A percentile compares a stretch with the other conserved stretches of the same genome.
These are phyloP conservation scores for Bathelium albidoporum DNA, from an alignment of 495 filamentous ascomycete species.

Conservation along the genomic window DNA sequence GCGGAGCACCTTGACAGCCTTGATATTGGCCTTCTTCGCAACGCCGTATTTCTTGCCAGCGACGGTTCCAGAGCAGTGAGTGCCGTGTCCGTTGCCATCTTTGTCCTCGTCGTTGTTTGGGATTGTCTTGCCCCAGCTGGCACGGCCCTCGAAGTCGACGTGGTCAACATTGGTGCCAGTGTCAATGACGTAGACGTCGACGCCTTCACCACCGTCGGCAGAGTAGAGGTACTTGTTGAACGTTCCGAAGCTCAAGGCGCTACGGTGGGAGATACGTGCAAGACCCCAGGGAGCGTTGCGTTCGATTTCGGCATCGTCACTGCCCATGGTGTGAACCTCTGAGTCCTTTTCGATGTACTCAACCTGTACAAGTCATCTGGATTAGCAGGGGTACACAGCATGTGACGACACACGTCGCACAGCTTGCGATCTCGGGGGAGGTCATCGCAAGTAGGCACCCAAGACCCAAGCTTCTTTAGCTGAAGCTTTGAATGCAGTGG, in stretches of 20 bases:
- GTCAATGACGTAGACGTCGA: conserved; percentile 98
- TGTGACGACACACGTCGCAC: neutral
- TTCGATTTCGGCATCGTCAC: conserved; percentile 47
- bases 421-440: too few relatives aligned
- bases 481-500: too few relatives aligned
- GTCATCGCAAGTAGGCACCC: neutral
- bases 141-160: conserved; percentile 94
- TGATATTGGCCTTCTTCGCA: conserved; percentile 94
- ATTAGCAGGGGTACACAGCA: neutral
- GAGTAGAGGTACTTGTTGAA: conserved; percentile 98
- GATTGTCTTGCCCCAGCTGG: conserved; percentile 93
- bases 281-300: conserved; percentile 96
- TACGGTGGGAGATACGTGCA: conserved; percentile 91
- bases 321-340: conserved; percentile 67
- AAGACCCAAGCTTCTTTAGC: neutral
- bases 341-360: conserved; percentile 94
- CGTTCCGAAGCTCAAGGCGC: conserved; percentile 72
- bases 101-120: conserved; percentile 70
- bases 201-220: conserved; percentile 85
- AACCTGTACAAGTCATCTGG: conserved; percentile 47
- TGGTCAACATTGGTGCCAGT: conserved; percentile 90
- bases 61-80: conserved; percentile 97
- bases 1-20: conserved; percentile 94
- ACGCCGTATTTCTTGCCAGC: conserved; percentile 98
- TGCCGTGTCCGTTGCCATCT: conserved; percentile 98